Percentiles rank a stretch among this genome's conserved stretches.
Evolutionary conservation across 1,284 basidiomycete genomes (phyloP).

Genomic region (Entoloma clypeatum): DNA sequence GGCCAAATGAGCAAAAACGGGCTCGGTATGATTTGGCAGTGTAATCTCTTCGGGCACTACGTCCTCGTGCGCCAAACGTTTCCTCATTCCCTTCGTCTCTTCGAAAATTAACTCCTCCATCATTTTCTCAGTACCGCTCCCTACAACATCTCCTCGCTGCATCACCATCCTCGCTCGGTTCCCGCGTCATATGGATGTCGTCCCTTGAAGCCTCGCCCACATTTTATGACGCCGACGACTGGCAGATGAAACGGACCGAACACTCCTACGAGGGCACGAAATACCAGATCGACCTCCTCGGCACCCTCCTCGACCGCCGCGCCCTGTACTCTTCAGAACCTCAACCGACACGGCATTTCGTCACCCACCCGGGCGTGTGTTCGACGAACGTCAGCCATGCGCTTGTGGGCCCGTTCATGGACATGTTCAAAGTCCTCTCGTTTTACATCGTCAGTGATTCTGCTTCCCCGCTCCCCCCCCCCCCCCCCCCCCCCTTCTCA

Average conservation of each 20-base stretch:
- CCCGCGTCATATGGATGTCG: constrained; percentile 80
- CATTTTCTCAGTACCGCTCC: constrained; percentile 48
- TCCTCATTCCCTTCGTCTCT: background rate
- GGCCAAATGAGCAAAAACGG: constrained; percentile 69
- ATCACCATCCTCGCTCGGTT: constrained; percentile 37
- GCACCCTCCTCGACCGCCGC: constrained; percentile 51
- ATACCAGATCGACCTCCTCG: constrained; percentile 77
- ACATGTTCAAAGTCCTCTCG: constrained; percentile 50
- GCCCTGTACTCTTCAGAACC: constrained; percentile 27
- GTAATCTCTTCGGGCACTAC: constrained; percentile 84
- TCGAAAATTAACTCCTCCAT: background rate
- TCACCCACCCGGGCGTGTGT: constrained; percentile 73
- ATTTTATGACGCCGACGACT: constrained; percentile 62
- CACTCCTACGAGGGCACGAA: constrained; percentile 75
- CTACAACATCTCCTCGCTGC: constrained; percentile 48
- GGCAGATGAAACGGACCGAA: constrained; percentile 62
- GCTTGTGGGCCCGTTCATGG: constrained; percentile 47
- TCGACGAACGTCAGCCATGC: constrained; percentile 60
- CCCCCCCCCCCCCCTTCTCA: too few relatives aligned
- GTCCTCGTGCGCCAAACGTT: constrained; percentile 56
- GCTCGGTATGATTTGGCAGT: constrained; percentile 81
- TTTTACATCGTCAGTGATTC: constrained; percentile 67
- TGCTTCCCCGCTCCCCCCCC: constrained; percentile 2
- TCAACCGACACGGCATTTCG: constrained; percentile 53
- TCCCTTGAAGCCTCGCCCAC: constrained; percentile 62